Evolutionary conservation across 768 basidiomycete species (phyloP).

Genomic region (Coprinellus aureogranulatus): DNA sequence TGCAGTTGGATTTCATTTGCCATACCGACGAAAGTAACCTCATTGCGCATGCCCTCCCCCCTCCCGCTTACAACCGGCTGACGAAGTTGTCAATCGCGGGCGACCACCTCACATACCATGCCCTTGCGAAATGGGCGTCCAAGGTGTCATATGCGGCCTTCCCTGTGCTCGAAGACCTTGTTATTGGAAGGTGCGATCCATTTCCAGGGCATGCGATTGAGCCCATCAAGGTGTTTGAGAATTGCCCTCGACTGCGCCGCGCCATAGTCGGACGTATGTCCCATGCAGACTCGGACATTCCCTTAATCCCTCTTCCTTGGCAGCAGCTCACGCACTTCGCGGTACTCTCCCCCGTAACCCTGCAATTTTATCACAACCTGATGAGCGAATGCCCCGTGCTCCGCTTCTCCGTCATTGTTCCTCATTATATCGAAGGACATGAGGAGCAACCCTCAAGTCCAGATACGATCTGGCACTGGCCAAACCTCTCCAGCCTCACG

Average conservation of each 20-base stretch:
- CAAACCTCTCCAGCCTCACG: background rate
- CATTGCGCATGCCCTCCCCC: no score
- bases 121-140: no score
- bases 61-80: no score
- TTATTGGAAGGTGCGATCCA: background rate
- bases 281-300: background rate
- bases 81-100: no score
- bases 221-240: background rate
- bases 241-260: background rate
- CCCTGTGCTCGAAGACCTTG: background rate
- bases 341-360: background rate
- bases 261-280: no score
- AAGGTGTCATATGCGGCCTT: no score
- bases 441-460: background rate
- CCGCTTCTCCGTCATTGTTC: background rate
- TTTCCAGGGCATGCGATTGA: no score
- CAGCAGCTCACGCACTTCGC: background rate
- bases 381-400: background rate
- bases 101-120: no score
- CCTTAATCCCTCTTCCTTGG: background rate
- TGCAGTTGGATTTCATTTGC: no score
- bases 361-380: background rate
- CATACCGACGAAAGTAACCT: no score
- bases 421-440: background rate
- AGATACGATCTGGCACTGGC: background rate